Evolutionary conservation across 2,329 filamentous ascomycete genomes (phyloP).

Genomic region (Aspergillus tamarii): DNA sequence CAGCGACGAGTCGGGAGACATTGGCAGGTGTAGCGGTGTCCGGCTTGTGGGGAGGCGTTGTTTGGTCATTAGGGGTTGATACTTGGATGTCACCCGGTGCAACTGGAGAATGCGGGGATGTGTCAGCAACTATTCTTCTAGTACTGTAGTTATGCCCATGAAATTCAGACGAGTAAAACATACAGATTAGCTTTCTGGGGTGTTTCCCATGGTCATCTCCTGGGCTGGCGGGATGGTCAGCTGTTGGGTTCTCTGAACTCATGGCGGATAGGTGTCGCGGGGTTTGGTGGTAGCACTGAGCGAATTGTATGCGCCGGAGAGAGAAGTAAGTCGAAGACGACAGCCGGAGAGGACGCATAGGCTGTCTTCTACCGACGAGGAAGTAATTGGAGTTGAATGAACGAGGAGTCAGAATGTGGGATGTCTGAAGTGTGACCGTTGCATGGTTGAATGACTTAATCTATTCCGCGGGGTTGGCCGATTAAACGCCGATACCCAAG

Average conservation of each 20-base stretch:
- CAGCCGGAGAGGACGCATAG: slow-evolving; percentile 9
- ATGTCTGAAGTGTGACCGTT: background rate
- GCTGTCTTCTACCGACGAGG: background rate
- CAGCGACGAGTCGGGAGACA: slow-evolving; percentile 16
- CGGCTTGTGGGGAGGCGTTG: slow-evolving; percentile 18
- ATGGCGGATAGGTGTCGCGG: background rate
- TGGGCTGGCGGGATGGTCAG: slow-evolving; percentile 13
- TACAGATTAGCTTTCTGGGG: slow-evolving; percentile 48
- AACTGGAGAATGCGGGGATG: slow-evolving; percentile 31
- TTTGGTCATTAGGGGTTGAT: slow-evolving; percentile 19
- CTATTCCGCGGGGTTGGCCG: slow-evolving; percentile 1
- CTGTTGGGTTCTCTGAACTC: background rate
- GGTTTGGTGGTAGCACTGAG: background rate
- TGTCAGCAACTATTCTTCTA: slow-evolving; percentile 1
- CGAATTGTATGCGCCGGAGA: background rate
- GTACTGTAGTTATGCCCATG: background rate
- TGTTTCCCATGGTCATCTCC: slow-evolving; percentile 26
- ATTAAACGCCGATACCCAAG: background rate
- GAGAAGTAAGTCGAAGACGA: background rate
- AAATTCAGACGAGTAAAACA: slow-evolving; percentile 4
- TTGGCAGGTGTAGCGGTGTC: slow-evolving; percentile 16
- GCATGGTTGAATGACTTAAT: slow-evolving; percentile 2
- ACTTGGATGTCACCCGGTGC: slow-evolving; percentile 46
- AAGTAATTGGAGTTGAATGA: background rate
- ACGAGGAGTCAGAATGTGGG: background rate